Evolutionary conservation across 2,329 filamentous ascomycete species (phyloP).

Genomic region (Blumeria hordei): DNA sequence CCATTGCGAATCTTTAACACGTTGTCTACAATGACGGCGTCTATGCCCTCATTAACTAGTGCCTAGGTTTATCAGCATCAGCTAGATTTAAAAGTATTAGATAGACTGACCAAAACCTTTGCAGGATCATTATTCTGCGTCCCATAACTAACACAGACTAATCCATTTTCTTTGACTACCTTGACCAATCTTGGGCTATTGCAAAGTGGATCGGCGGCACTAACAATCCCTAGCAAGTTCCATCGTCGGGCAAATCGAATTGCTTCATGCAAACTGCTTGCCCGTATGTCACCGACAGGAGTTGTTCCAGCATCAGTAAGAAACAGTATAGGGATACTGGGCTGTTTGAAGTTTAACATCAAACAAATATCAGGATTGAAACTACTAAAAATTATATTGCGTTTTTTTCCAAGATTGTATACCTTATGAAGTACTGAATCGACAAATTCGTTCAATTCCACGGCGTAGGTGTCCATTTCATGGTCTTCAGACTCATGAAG

Average conservation of each 20-base stretch:
- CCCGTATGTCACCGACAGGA: conserved; percentile 67
- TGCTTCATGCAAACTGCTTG: conserved; percentile 80
- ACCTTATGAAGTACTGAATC: conserved; percentile 80
- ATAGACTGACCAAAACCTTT: conserved; percentile 53
- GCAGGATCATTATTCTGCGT: conserved; percentile 64
- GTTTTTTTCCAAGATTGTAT: conserved; percentile 56
- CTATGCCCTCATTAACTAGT: conserved; percentile 88
- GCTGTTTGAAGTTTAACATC: conserved; percentile 86
- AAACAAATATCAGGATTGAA: conserved; percentile 97
- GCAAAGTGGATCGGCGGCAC: conserved; percentile 67
- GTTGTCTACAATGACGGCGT: conserved; percentile 91
- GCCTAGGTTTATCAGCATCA: conserved; percentile 3
- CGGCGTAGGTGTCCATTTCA: conserved; percentile 88
- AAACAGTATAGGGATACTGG: conserved; percentile 86
- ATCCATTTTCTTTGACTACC: conserved; percentile 79
- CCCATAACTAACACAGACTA: conserved; percentile 94
- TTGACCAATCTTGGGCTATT: conserved; percentile 70
- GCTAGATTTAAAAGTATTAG: not conserved
- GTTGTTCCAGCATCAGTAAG: conserved; percentile 70
- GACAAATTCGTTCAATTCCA: conserved; percentile 90
- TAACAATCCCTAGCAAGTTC: conserved; percentile 84
- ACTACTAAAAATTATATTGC: conserved; percentile 91
- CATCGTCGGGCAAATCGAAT: conserved; percentile 84
- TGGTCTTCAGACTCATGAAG: conserved; percentile 84
- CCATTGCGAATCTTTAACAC: conserved; percentile 84